These are phyloP conservation scores for Cymodocea nodosa DNA, from an alignment of 116 monocot species.

Conservation along the genomic window DNA sequence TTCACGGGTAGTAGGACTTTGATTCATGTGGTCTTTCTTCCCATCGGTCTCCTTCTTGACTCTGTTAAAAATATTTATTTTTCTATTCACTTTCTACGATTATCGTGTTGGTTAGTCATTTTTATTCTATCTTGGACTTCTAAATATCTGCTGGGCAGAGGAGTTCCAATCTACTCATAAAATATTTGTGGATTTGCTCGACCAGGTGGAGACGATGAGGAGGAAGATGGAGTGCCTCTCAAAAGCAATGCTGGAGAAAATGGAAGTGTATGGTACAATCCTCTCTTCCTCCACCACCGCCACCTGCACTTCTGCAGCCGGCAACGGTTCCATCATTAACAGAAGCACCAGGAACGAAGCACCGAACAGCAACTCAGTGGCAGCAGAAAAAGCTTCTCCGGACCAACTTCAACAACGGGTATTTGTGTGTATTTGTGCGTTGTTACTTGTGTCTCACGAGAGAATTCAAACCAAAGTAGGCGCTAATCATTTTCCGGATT, in stretches of 20 bases:
- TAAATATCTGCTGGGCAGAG: background rate
- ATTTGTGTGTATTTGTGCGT: background rate
- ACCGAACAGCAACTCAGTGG: background rate
- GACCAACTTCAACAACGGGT: constrained; percentile 1
- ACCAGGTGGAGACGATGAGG: constrained; percentile 55
- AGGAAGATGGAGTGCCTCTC: constrained; percentile 73
- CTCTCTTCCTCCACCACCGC: constrained; percentile 11
- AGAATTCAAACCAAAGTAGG: background rate
- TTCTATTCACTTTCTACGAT: too few relatives aligned
- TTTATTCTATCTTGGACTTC: background rate
- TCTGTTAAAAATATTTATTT: too few relatives aligned
- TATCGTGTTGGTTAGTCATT: too few relatives aligned
- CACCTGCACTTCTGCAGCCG: background rate
- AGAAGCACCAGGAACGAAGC: constrained; percentile 2
- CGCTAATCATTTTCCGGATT: background rate
- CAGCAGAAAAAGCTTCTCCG: constrained; percentile 4
- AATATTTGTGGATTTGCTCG: background rate
- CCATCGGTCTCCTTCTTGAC: too few relatives aligned
- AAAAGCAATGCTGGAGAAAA: constrained; percentile 55
- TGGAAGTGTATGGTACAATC: constrained; percentile 28
- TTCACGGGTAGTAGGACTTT: background rate
- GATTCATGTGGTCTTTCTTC: background rate
- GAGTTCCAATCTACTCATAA: background rate
- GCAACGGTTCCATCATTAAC: background rate
- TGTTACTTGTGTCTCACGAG: background rate